Conservation (phyloP, 2,329 filamentous ascomycete genomes). For the Claviceps sp. region DNA sequence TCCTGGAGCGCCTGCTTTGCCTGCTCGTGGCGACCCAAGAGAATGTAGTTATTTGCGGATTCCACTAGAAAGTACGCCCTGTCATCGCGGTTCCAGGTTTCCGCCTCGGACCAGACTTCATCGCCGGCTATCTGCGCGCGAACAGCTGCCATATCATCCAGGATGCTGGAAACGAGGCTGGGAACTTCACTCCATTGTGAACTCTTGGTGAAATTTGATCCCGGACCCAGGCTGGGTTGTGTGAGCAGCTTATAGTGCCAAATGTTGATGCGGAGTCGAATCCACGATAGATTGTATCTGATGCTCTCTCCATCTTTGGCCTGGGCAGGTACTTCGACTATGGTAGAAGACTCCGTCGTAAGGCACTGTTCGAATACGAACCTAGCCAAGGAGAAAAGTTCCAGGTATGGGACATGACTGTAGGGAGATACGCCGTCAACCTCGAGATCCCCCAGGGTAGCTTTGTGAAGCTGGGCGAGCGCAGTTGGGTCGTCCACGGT, state of each 20-base stretch:
- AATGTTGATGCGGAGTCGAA: constrained; percentile 57
- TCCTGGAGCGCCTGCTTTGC: constrained; percentile 57
- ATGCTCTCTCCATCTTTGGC: constrained; percentile 30
- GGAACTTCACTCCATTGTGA: constrained; percentile 47
- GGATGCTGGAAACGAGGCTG: constrained; percentile 37
- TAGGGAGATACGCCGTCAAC: constrained; percentile 83
- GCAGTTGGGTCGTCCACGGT: constrained; percentile 1
- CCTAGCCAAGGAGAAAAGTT: constrained; percentile 66
- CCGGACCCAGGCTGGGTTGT: constrained; percentile 39
- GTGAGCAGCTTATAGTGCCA: constrained; percentile 50
- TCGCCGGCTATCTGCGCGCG: constrained; percentile 23
- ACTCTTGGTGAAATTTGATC: constrained; percentile 41
- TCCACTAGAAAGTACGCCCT: constrained; percentile 66
- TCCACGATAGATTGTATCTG: constrained; percentile 40
- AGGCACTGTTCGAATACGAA: constrained; percentile 27
- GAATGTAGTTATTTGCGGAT: constrained; percentile 67
- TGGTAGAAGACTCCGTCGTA: constrained; percentile 9
- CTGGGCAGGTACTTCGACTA: constrained; percentile 14
- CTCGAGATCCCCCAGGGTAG: constrained; percentile 54
- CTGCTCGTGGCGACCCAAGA: constrained; percentile 68
- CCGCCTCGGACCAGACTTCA: constrained; percentile 23
- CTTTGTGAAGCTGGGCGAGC: constrained; percentile 32
- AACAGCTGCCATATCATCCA: constrained; percentile 28
- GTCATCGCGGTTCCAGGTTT: constrained; percentile 31
- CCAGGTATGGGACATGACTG: constrained; percentile 66